Evolutionary conservation across 1,284 basidiomycete species (phyloP).

Genomic region (Leccinum pachyderme): DNA sequence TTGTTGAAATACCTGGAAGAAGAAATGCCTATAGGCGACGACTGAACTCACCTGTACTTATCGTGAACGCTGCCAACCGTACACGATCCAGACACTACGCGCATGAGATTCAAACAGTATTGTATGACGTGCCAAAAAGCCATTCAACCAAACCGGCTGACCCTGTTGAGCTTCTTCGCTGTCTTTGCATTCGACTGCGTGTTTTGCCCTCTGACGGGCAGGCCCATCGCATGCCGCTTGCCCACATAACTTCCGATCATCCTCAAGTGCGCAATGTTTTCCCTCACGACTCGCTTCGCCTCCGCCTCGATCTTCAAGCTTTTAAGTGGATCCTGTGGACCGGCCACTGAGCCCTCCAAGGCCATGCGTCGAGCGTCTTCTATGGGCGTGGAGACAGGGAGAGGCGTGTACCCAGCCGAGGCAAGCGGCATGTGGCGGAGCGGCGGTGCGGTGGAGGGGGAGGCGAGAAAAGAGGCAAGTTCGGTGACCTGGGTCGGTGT

Average conservation of each 20-base stretch:
- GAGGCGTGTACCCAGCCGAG: slow-evolving; percentile 46
- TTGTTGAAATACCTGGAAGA: slow-evolving; percentile 93
- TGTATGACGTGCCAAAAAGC: slow-evolving; percentile 7
- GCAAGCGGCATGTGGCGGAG: slow-evolving; percentile 66
- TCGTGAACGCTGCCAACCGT: neutral
- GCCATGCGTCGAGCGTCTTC: slow-evolving; percentile 39
- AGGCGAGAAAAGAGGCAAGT: slow-evolving; percentile 85
- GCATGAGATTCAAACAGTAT: slow-evolving; percentile 8
- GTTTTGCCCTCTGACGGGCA: slow-evolving; percentile 89
- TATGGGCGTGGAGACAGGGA: slow-evolving; percentile 42
- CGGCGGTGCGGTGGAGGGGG: slow-evolving; percentile 67
- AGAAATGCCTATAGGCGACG: slow-evolving; percentile 82
- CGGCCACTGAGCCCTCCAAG: slow-evolving; percentile 22
- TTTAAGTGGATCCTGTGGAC: slow-evolving; percentile 56
- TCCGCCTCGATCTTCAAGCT: slow-evolving; percentile 82
- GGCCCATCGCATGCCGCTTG: slow-evolving; percentile 81
- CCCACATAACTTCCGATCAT: slow-evolving; percentile 90
- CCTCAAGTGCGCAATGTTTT: slow-evolving; percentile 87
- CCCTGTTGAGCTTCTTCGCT: slow-evolving; percentile 80
- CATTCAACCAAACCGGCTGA: slow-evolving; percentile 47
- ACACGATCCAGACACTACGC: neutral
- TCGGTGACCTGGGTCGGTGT: slow-evolving; percentile 80
- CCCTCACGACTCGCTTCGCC: slow-evolving; percentile 71
- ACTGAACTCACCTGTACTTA: slow-evolving; percentile 44
- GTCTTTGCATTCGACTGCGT: slow-evolving; percentile 85